Evolutionary conservation across 2,329 filamentous ascomycete species (phyloP).

Genomic region (Colletotrichum lupini): DNA sequence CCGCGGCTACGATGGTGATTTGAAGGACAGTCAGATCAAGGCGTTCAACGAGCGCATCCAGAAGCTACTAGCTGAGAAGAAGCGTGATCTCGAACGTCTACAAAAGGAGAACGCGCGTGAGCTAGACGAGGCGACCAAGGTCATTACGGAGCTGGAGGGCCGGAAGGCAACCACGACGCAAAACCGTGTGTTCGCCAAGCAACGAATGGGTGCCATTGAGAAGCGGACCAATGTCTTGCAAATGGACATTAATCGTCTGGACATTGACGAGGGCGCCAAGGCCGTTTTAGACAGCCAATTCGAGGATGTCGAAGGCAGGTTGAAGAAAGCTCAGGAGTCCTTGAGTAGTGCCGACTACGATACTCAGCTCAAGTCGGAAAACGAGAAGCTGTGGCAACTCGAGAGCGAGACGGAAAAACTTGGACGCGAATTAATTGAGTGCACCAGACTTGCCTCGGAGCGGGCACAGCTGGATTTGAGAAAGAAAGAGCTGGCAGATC

Average conservation of each 20-base stretch:
- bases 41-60: constrained; percentile 83
- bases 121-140: constrained; percentile 76
- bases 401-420: constrained; percentile 80
- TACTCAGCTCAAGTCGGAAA: constrained; percentile 73
- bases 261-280: constrained; percentile 86
- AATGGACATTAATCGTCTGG: constrained; percentile 75
- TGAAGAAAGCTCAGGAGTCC: constrained; percentile 72
- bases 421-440: constrained; percentile 84
- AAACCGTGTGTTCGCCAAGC: constrained; percentile 77
- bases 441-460: constrained; percentile 82
- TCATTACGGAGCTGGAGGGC: constrained; percentile 79
- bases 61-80: constrained; percentile 82
- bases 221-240: constrained; percentile 75
- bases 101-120: constrained; percentile 81
- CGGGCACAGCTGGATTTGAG: constrained; percentile 86
- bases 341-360: constrained; percentile 76
- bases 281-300: constrained; percentile 80
- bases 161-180: constrained; percentile 78
- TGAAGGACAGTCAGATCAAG: constrained; percentile 78
- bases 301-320: constrained; percentile 72
- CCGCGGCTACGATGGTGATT: constrained; percentile 83
- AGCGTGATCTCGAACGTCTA: constrained; percentile 78
- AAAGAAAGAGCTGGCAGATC: constrained; percentile 81
- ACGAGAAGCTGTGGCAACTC: constrained; percentile 72
- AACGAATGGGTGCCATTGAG: constrained; percentile 80